Evolutionary conservation across 1,284 basidiomycete species (phyloP).

Genomic region (Pseudozyma sp.): DNA sequence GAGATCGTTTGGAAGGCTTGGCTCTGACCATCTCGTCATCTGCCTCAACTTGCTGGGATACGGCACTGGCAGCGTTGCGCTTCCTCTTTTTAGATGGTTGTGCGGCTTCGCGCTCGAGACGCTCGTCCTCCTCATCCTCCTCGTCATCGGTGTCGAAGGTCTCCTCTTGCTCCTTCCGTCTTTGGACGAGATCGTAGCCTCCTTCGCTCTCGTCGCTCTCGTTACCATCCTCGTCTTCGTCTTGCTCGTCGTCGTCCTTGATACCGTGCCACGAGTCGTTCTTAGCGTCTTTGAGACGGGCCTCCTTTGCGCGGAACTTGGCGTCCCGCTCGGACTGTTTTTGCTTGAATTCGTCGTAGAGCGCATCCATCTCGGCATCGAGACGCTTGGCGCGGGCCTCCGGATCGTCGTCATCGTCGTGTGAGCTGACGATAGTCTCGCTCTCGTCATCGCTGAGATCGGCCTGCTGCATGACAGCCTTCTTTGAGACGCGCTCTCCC

Average conservation of each 20-base stretch:
- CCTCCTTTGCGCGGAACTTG: constrained; percentile 89
- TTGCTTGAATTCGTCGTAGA: constrained; percentile 89
- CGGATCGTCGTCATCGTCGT: constrained; percentile 74
- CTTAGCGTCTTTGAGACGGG: constrained; percentile 78
- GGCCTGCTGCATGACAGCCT: constrained; percentile 67
- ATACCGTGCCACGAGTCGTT: constrained; percentile 67
- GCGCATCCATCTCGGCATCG: constrained; percentile 85
- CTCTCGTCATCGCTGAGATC: constrained; percentile 71
- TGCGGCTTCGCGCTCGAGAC: constrained; percentile 56
- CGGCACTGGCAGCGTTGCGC: constrained; percentile 16
- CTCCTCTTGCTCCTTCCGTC: constrained; percentile 75
- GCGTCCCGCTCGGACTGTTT: constrained; percentile 85
- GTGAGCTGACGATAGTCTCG: constrained; percentile 73
- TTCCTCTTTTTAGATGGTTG: constrained; percentile 64
- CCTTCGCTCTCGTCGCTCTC: constrained; percentile 70
- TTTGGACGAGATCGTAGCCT: constrained; percentile 81
- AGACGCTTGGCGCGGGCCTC: constrained; percentile 73
- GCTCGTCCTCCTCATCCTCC: constrained; percentile 69
- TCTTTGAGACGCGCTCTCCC: constrained; percentile 40
- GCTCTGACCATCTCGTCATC: constrained; percentile 18
- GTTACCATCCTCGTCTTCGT: constrained; percentile 68
- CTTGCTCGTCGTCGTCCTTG: constrained; percentile 51
- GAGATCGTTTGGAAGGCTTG: constrained; percentile 41
- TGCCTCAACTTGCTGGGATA: constrained; percentile 5
- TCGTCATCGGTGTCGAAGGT: constrained; percentile 73